Evolutionary conservation across 2,329 filamentous ascomycete species (phyloP).

Genomic region (Aspergillus sp.): DNA sequence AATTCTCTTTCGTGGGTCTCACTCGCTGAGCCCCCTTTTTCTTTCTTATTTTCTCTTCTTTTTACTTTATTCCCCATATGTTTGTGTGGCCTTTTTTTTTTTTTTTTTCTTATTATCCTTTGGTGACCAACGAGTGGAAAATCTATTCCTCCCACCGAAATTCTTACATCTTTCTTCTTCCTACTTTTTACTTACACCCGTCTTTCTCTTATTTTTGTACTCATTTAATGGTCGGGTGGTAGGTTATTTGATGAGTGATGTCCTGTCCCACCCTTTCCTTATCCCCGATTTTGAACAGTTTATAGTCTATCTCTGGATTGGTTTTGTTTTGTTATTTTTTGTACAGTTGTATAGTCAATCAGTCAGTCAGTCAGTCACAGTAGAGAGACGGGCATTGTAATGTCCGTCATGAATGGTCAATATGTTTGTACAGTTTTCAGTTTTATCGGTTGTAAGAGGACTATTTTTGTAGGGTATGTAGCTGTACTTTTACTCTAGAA

Average conservation of each 20-base stretch:
- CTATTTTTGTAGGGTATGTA: no score
- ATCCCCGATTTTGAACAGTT: constrained; percentile 1
- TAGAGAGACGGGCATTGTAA: no score
- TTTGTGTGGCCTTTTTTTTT: constrained; percentile 17
- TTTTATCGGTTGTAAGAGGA: no score
- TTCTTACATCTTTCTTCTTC: constrained; percentile 13
- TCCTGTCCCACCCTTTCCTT: constrained; percentile 9
- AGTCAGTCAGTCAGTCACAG: no score
- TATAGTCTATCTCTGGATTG: no score
- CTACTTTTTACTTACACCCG: constrained; percentile 6
- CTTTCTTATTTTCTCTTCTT: constrained; percentile 12
- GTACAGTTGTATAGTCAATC: no score
- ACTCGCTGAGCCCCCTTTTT: constrained; percentile 9
- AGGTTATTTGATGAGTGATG: constrained; percentile 18
- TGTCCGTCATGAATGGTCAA: no score
- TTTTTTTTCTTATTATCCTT: constrained; percentile 11
- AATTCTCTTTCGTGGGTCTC: constrained; percentile 10
- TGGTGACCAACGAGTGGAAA: constrained; percentile 11
- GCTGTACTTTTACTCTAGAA: no score
- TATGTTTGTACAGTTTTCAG: no score
- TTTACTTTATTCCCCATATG: constrained; percentile 31
- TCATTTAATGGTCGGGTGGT: constrained; percentile 15
- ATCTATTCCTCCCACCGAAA: constrained; percentile 8
- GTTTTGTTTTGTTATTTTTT: no score
- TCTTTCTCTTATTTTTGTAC: constrained; percentile 5